Evolutionary conservation across 768 basidiomycete genomes (phyloP).

Genomic region (Leucosporidium scottii): DNA sequence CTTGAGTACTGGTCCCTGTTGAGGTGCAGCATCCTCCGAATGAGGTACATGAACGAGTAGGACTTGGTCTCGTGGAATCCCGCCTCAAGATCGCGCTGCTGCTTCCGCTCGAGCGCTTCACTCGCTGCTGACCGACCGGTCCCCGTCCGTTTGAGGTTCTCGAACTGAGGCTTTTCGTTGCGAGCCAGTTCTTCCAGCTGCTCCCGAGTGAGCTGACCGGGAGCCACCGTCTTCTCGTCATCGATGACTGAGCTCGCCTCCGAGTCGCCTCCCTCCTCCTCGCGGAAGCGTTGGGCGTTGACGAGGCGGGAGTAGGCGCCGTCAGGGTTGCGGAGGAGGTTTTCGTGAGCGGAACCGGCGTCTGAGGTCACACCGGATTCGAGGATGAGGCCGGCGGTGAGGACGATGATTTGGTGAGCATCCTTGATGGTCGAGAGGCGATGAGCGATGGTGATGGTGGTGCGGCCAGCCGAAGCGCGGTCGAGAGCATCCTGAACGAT

Average conservation of each 20-base stretch:
- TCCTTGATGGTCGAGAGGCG: conserved; percentile 42
- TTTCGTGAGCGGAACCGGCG: conserved; percentile 20
- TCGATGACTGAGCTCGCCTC: neutral
- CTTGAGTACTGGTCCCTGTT: conserved; percentile 16
- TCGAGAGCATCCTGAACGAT: conserved; percentile 48
- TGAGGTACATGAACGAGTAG: conserved; percentile 20
- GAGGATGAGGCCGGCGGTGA: conserved; percentile 46
- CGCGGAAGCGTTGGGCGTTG: conserved; percentile 60
- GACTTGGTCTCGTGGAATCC: neutral
- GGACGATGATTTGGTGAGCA: conserved; percentile 46
- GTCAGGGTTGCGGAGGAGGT: conserved; percentile 52
- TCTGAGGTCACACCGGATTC: conserved; percentile 30
- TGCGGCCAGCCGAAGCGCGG: conserved; percentile 46
- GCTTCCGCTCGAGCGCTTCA: conserved; percentile 17
- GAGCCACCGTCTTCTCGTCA: conserved; percentile 9
- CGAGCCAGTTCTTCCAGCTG: conserved; percentile 26
- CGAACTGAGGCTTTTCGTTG: conserved; percentile 29
- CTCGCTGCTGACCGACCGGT: conserved; percentile 31
- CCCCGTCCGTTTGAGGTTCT: conserved; percentile 24
- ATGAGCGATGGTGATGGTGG: conserved; percentile 47
- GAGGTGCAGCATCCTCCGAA: conserved; percentile 17
- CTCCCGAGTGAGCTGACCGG: conserved; percentile 12
- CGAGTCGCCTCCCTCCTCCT: conserved; percentile 16
- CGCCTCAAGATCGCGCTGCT: conserved; percentile 14
- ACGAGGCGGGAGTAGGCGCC: conserved; percentile 71